phyloP scores from a whole-genome alignment of 768 basidiomycete species.

The Suillus placidus region DNA sequence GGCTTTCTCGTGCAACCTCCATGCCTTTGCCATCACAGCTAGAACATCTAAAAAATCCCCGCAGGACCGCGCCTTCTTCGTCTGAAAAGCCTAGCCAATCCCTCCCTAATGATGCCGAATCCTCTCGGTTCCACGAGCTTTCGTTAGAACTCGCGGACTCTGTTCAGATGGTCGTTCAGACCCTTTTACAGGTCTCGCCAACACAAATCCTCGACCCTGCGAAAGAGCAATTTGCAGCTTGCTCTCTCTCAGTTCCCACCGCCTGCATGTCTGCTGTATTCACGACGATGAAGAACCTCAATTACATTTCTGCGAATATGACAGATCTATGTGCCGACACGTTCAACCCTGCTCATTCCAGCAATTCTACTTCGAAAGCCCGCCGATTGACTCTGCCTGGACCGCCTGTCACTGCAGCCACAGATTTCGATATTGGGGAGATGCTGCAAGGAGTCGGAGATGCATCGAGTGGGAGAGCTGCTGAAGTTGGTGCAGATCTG shows the following conservation, averaged over 20 bases:
- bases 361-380: constrained; percentile 11
- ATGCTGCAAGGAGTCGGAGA: constrained; percentile 89
- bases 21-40: constrained; percentile 81
- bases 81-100: constrained; percentile 19
- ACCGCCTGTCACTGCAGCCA: constrained; percentile 27
- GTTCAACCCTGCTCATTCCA: not conserved
- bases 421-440: constrained; percentile 92
- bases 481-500: constrained; percentile 84
- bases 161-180: constrained; percentile 88
- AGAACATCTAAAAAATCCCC: constrained; percentile 73
- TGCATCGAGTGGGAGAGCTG: constrained; percentile 80
- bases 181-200: constrained; percentile 87
- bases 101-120: constrained; percentile 24
- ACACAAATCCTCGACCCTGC: constrained; percentile 89
- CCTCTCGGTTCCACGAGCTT: constrained; percentile 59
- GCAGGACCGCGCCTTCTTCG: constrained; percentile 32
- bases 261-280: constrained; percentile 87
- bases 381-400: constrained; percentile 12
- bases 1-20: constrained; percentile 77
- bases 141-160: constrained; percentile 90
- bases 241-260: constrained; percentile 83
- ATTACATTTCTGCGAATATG: constrained; percentile 91
- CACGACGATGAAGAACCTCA: constrained; percentile 90
- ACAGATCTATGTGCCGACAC: constrained; percentile 35
- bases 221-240: constrained; percentile 91